Conservation (phyloP, 2,329 filamentous ascomycete species). For the Coniosporium tulheliwenetii region DNA sequence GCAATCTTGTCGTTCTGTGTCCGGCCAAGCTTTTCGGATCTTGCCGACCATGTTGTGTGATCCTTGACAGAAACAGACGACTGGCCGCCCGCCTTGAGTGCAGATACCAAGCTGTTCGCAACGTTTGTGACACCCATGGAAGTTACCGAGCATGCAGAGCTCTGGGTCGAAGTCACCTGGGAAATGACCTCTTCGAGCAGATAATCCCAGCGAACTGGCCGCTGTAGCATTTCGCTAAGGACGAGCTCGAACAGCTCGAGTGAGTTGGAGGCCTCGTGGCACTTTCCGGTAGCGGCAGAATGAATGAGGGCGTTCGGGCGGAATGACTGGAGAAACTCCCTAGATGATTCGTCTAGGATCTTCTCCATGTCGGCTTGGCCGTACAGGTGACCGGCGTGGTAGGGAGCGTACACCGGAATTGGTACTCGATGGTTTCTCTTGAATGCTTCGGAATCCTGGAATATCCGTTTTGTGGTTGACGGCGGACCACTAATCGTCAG, state of each 20-base stretch:
- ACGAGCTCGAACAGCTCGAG: slow-evolving; percentile 27
- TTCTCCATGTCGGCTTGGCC: slow-evolving; percentile 32
- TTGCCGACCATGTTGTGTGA: slow-evolving; percentile 26
- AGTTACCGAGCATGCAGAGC: slow-evolving; percentile 26
- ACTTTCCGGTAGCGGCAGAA: slow-evolving; percentile 30
- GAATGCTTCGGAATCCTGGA: slow-evolving; percentile 31
- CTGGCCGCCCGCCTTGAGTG: slow-evolving; percentile 34
- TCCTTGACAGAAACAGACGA: slow-evolving; percentile 25
- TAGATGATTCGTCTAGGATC: slow-evolving; percentile 28
- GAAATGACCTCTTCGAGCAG: slow-evolving; percentile 31
- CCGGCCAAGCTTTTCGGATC: slow-evolving; percentile 19
- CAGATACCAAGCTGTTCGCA: slow-evolving; percentile 38
- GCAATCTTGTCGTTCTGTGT: slow-evolving; percentile 56
- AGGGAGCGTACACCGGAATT: slow-evolving; percentile 41
- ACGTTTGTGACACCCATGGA: slow-evolving; percentile 37
- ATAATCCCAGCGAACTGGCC: slow-evolving; percentile 32
- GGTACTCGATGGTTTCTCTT: slow-evolving; percentile 33
- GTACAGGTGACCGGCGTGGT: slow-evolving; percentile 42
- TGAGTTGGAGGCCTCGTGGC: slow-evolving; percentile 27
- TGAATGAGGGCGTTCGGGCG: slow-evolving; percentile 28
- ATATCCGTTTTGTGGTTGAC: slow-evolving; percentile 33
- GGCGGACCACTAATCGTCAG: slow-evolving; percentile 45
- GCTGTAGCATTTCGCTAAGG: slow-evolving; percentile 28
- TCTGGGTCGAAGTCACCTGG: slow-evolving; percentile 26
- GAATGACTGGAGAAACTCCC: slow-evolving; percentile 24